Conservation (phyloP, 1,139 yeast genomes). For the Schwanniomyces etchellsii region DNA sequence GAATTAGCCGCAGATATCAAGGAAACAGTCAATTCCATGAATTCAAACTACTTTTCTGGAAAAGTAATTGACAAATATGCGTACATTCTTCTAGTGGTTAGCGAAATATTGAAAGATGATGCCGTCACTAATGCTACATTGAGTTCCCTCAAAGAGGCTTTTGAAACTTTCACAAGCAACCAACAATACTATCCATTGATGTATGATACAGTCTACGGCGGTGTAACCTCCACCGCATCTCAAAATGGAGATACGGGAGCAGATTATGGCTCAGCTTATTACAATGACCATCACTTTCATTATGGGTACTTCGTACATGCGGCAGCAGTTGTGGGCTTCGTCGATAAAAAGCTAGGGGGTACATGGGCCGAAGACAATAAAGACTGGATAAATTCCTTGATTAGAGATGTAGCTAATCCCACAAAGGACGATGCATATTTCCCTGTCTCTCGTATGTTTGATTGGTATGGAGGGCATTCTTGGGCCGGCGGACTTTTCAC, state of each 20-base stretch:
- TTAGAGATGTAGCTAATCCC: constrained; percentile 79
- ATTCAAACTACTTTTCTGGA: constrained; percentile 61
- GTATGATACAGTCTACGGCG: constrained; percentile 64
- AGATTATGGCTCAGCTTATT: constrained; percentile 59
- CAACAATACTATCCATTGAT: constrained; percentile 53
- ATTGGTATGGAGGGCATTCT: constrained; percentile 79
- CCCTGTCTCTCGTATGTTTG: constrained; percentile 76
- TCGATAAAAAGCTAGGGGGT: constrained; percentile 56
- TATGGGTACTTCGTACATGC: constrained; percentile 76
- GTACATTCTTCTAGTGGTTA: constrained; percentile 57
- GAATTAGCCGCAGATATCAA: constrained; percentile 57
- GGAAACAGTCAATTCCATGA: constrained; percentile 40
- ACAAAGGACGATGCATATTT: constrained; percentile 52
- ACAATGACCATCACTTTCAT: constrained; percentile 81
- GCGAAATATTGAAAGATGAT: constrained; percentile 54
- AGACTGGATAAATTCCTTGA: constrained; percentile 58
- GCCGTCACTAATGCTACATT: constrained; percentile 45
- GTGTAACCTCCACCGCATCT: constrained; percentile 61
- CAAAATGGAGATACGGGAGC: constrained; percentile 40
- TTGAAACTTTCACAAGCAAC: constrained; percentile 44
- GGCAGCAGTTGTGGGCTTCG: constrained; percentile 67
- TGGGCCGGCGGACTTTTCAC: constrained; percentile 78
- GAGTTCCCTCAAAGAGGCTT: constrained; percentile 46
- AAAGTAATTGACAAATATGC: constrained; percentile 75
- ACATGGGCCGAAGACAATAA: constrained; percentile 62